phyloP scores from a whole-genome alignment of 805 yeast species.

The Isabelozyma pseudorhagii region DNA sequence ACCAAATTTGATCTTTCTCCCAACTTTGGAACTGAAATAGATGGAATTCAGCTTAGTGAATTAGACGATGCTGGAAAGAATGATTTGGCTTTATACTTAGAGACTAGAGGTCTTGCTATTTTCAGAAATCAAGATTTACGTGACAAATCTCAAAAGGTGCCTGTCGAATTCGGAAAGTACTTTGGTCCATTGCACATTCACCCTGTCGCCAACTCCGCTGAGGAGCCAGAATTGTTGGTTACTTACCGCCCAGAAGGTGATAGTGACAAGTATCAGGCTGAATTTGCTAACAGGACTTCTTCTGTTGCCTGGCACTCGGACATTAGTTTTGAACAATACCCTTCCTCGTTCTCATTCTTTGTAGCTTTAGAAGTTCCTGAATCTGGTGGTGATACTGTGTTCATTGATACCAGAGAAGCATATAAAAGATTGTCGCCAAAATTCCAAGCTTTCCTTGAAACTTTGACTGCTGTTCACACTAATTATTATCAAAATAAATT shows the following conservation, averaged over 20 bases:
- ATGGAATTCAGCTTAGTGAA: constrained; percentile 21
- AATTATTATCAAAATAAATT: constrained; percentile 17
- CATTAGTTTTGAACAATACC: constrained; percentile 21
- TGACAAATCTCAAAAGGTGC: constrained; percentile 21
- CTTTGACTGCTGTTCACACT: constrained; percentile 20
- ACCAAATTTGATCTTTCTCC: constrained; percentile 19
- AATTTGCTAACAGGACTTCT: constrained; percentile 10
- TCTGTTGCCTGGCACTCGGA: constrained; percentile 21
- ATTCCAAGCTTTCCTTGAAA: constrained; percentile 17
- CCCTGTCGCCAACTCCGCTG: constrained; percentile 17
- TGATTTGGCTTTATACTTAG: constrained; percentile 23
- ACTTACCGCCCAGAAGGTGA: constrained; percentile 21
- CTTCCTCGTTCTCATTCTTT: constrained; percentile 21
- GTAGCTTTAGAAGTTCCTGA: constrained; percentile 24
- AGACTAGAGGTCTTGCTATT: constrained; percentile 22
- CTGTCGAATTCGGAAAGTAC: constrained; percentile 17
- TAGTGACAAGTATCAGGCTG: constrained; percentile 10
- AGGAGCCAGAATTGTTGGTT: constrained; percentile 19
- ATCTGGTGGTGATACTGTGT: constrained; percentile 26
- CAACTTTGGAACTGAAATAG: constrained; percentile 23
- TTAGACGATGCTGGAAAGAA: constrained; percentile 22
- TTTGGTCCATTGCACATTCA: constrained; percentile 27
- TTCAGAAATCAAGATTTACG: constrained; percentile 23
- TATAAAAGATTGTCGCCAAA: constrained; percentile 20
- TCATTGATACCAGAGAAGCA: constrained; percentile 22